A percentile compares a stretch with the other conserved stretches of the same genome.
These are phyloP conservation scores for Laguncularia racemosa DNA, from an alignment of 345 rosid species.

Conservation along the genomic window DNA sequence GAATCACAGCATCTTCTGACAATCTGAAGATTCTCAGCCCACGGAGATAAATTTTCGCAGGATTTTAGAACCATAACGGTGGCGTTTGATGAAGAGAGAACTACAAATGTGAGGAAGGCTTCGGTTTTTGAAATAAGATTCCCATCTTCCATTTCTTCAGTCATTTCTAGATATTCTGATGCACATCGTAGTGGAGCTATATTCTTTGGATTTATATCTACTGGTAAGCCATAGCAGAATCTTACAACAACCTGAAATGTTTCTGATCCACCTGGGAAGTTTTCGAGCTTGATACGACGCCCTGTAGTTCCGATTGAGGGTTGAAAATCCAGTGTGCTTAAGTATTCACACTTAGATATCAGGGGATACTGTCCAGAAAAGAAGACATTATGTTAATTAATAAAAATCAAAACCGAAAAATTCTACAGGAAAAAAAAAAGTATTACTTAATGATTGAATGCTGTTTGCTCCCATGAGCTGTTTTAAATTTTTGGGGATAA, in stretches of 20 bases:
- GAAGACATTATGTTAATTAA: not conserved
- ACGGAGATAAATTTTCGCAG: constrained; percentile 66
- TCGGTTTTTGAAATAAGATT: constrained; percentile 75
- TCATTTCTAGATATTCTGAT: constrained; percentile 74
- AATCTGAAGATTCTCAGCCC: constrained; percentile 85
- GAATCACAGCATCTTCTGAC: constrained; percentile 81
- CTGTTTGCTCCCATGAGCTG: too few relatives aligned
- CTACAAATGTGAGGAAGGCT: constrained; percentile 70
- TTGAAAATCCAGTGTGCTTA: constrained; percentile 53
- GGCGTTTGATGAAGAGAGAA: constrained; percentile 77
- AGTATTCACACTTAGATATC: constrained; percentile 80
- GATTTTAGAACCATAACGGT: constrained; percentile 63
- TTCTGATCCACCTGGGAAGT: constrained; percentile 75
- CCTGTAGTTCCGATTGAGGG: constrained; percentile 44
- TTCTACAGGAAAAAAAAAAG: too few relatives aligned
- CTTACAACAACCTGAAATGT: constrained; percentile 55
- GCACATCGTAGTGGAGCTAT: constrained; percentile 73
- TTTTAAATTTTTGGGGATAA: too few relatives aligned
- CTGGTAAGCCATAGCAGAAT: constrained; percentile 62
- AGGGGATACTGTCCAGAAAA: constrained; percentile 53
- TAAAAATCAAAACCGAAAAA: not conserved
- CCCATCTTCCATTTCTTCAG: constrained; percentile 77
- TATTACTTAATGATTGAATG: too few relatives aligned
- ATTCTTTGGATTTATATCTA: constrained; percentile 53
- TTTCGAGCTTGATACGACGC: constrained; percentile 55